phyloP scores from a whole-genome alignment of 257 asterid species.

The Salvia miltiorrhiza region DNA sequence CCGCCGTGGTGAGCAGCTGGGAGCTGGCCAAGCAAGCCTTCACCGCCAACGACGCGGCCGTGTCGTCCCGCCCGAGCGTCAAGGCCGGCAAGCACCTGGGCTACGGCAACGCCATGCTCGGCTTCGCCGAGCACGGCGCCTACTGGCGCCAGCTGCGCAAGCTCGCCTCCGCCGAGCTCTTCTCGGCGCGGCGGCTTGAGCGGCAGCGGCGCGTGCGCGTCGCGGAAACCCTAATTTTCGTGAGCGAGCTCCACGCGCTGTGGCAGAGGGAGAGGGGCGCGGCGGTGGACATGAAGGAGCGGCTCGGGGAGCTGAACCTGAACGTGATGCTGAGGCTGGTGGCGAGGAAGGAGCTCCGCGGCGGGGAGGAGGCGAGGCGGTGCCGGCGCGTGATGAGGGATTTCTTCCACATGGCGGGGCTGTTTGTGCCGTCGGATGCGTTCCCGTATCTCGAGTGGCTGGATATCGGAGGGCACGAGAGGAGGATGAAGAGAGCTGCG shows the following conservation, averaged over 20 bases:
- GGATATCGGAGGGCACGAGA: slow-evolving; percentile 15
- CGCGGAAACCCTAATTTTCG: background rate
- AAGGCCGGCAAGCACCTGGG: background rate
- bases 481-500: background rate
- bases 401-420: background rate
- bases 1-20: slow-evolving; percentile 15
- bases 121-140: background rate
- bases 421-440: slow-evolving; percentile 11
- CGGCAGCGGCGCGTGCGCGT: background rate
- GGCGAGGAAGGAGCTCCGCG: slow-evolving; percentile 8
- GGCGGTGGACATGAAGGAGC: slow-evolving; percentile 4
- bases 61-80: background rate
- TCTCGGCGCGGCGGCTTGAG: slow-evolving; percentile 1
- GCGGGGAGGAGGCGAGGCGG: slow-evolving; percentile 5
- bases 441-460: background rate
- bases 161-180: background rate
- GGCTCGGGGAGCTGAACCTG: slow-evolving; percentile 14
- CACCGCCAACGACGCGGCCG: slow-evolving; percentile 18
- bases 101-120: slow-evolving; percentile 7
- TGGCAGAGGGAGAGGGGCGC: background rate
- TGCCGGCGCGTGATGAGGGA: slow-evolving; percentile 17
- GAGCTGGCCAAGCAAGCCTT: background rate
- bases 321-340: background rate
- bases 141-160: slow-evolving; percentile 23
- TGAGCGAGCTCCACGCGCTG: background rate